Evolutionary conservation across 176 grass and related monocot species (phyloP).

Genomic region (Oryza meridionalis): DNA sequence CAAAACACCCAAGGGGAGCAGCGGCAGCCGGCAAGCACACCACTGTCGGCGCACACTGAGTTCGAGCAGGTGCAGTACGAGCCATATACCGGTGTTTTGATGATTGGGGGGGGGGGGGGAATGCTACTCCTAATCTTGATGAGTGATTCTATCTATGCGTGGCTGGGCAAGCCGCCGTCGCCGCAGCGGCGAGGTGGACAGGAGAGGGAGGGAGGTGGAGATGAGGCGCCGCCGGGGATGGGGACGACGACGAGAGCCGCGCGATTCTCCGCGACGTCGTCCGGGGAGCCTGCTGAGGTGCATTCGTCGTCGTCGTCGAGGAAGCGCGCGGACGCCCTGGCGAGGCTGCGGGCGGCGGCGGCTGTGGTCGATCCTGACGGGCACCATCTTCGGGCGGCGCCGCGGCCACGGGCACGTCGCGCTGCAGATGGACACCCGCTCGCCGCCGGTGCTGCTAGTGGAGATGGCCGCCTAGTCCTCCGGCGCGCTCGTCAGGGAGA

Average conservation of each 20-base stretch:
- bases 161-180: conserved; percentile 29
- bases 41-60: no score
- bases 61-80: no score
- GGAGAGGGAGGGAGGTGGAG: background rate
- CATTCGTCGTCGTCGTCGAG: conserved; percentile 23
- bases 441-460: conserved; percentile 70
- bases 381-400: conserved; percentile 85
- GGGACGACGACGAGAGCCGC: background rate
- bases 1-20: no score
- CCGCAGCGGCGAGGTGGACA: background rate
- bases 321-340: conserved; percentile 58
- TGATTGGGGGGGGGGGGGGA: no score
- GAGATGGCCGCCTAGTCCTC: conserved; percentile 82
- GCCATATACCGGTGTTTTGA: no score
- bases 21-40: no score
- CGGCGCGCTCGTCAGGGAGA: conserved; percentile 89
- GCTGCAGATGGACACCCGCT: conserved; percentile 78
- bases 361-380: conserved; percentile 72
- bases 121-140: no score
- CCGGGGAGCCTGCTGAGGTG: conserved; percentile 9
- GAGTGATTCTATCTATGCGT: background rate
- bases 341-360: conserved; percentile 58
- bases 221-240: conserved; percentile 16
- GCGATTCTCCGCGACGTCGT: background rate
- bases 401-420: conserved; percentile 76